Percentiles rank a stretch among this genome's conserved stretches.
Evolutionary conservation across 2,329 filamentous ascomycete species (phyloP).

Genomic region (Penicillium crustosum): DNA sequence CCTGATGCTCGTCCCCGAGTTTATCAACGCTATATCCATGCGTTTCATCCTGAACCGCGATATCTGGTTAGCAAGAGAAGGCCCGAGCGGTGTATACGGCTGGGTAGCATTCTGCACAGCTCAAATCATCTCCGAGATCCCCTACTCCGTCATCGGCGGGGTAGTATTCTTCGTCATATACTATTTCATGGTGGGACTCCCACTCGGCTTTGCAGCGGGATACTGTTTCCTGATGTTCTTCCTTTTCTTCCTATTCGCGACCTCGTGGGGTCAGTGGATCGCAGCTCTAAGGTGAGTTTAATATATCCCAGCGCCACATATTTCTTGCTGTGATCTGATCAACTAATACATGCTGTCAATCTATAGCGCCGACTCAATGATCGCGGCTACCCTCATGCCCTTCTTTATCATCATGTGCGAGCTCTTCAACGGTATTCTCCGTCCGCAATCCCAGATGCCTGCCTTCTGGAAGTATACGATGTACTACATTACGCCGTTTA

Average conservation of each 20-base stretch:
- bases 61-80: conserved; percentile 67
- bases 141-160: conserved; percentile 60
- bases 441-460: conserved; percentile 74
- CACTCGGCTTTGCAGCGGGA: conserved; percentile 61
- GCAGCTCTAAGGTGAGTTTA: conserved; percentile 63
- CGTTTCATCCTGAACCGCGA: conserved; percentile 69
- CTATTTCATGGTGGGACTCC: conserved; percentile 70
- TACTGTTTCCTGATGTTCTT: conserved; percentile 73
- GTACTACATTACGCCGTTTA: conserved; percentile 83
- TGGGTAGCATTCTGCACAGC: conserved; percentile 70
- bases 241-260: conserved; percentile 70
- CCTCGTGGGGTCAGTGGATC: conserved; percentile 75
- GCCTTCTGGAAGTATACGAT: conserved; percentile 76
- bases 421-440: conserved; percentile 83
- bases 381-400: conserved; percentile 76
- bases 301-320: background rate
- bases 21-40: conserved; percentile 68
- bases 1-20: conserved; percentile 62
- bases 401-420: conserved; percentile 81
- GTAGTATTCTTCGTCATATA: conserved; percentile 68
- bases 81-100: conserved; percentile 68
- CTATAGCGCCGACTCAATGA: conserved; percentile 57
- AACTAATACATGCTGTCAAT: conserved; percentile 2
- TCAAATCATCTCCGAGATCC: conserved; percentile 67
- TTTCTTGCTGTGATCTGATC: background rate